These are phyloP conservation scores for Wickerhamomyces mucosus DNA, from an alignment of 805 yeast species.

Conservation along the genomic window DNA sequence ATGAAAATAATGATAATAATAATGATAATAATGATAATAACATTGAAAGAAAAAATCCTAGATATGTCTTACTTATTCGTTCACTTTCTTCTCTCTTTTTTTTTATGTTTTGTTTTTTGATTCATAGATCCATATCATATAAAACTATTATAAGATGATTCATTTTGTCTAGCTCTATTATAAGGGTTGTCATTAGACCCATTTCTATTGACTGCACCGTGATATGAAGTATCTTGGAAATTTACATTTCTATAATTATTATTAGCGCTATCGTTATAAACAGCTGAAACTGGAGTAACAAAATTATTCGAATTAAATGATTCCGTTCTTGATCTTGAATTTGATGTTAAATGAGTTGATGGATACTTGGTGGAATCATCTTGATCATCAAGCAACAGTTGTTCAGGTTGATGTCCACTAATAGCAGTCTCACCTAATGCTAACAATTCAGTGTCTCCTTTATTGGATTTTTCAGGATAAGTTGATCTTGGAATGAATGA, in stretches of 20 bases:
- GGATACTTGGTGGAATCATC: constrained; percentile 8
- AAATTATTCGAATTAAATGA: constrained; percentile 9
- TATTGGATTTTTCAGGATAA: constrained; percentile 16
- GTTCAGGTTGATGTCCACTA: constrained; percentile 20
- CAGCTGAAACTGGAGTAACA: constrained; percentile 20
- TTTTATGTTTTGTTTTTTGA: no score
- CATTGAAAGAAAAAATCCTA: no score
- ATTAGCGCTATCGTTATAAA: constrained; percentile 3
- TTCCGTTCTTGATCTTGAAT: constrained; percentile 14
- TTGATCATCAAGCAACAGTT: constrained; percentile 10
- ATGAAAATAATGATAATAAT: no score
- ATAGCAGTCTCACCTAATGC: constrained; percentile 21
- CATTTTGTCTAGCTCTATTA: constrained; percentile 16
- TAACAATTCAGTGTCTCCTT: constrained; percentile 20
- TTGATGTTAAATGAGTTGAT: constrained; percentile 9
- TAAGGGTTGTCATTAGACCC: constrained; percentile 16
- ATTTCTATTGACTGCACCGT: not conserved
- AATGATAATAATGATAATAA: no score
- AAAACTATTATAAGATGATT: no score
- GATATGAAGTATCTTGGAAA: constrained; percentile 2
- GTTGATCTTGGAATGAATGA: constrained; percentile 72
- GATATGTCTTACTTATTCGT: no score
- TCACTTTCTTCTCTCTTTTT: no score
- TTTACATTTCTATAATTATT: constrained; percentile 2
- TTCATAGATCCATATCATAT: no score